Evolutionary conservation across 208 protist species (phyloP).

Genomic region (Acanthamoeba healyi): DNA sequence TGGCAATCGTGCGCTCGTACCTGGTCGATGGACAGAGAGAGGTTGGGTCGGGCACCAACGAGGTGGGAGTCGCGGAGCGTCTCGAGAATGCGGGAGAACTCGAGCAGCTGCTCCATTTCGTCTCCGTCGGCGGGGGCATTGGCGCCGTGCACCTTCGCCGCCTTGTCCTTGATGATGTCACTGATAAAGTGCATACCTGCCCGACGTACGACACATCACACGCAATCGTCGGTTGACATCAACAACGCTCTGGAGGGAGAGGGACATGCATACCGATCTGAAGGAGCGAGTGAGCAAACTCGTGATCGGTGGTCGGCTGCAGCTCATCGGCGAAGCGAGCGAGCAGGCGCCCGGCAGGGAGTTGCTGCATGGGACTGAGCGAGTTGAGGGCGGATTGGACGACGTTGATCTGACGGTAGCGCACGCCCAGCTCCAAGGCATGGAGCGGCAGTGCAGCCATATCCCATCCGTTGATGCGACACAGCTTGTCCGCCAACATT

Average conservation of each 20-base stretch:
- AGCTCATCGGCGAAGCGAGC: not conserved
- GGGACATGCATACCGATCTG: slow-evolving; percentile 24
- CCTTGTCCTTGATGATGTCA: slow-evolving; percentile 57
- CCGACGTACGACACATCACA: not conserved
- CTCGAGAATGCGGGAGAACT: slow-evolving; percentile 34
- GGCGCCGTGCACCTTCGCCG: not conserved
- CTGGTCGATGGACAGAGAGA: not conserved
- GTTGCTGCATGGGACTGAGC: not conserved
- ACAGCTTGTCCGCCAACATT: slow-evolving; percentile 29
- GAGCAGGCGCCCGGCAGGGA: not conserved
- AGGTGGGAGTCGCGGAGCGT: slow-evolving; percentile 26
- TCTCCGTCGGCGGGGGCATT: not conserved
- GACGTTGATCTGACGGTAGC: slow-evolving; percentile 49
- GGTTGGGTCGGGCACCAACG: not conserved
- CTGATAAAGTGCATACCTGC: slow-evolving; percentile 49
- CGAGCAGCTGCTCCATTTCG: not conserved
- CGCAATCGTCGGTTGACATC: no score
- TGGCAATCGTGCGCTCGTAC: slow-evolving; percentile 10
- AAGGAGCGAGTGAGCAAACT: slow-evolving; percentile 13
- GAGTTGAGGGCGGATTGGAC: slow-evolving; percentile 11
- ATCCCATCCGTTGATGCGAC: slow-evolving; percentile 47
- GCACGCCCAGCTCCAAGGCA: slow-evolving; percentile 43
- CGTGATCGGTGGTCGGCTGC: not conserved
- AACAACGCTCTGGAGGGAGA: no score
- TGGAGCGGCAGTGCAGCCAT: not conserved